These are phyloP conservation scores for Pestalotiopsis sp. DNA, from an alignment of 2,329 filamentous ascomycete species.

Conservation along the genomic window DNA sequence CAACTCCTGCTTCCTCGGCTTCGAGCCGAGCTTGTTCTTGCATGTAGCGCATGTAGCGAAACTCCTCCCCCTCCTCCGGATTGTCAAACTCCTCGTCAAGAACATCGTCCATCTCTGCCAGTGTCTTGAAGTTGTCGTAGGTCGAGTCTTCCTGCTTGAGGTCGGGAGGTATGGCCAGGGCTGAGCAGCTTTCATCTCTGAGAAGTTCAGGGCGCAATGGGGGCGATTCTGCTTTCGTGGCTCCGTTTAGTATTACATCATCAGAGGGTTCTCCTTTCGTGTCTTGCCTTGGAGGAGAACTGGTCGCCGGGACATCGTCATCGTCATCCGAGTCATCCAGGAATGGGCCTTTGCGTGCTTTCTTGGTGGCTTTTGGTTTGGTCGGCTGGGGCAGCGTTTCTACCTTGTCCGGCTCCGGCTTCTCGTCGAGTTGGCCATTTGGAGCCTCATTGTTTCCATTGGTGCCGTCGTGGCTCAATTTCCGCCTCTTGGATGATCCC, in stretches of 20 bases:
- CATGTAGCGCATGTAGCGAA: conserved; percentile 71
- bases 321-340: conserved; percentile 70
- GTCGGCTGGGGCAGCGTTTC: conserved; percentile 16
- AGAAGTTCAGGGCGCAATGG: conserved; percentile 21
- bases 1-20: conserved; percentile 55
- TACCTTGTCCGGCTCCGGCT: conserved; percentile 14
- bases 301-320: conserved; percentile 32
- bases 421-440: not conserved
- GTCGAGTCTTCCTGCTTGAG: conserved; percentile 24
- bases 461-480: conserved; percentile 34
- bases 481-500: conserved; percentile 44
- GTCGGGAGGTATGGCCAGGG: conserved; percentile 19
- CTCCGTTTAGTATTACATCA: conserved; percentile 11
- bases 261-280: conserved; percentile 7
- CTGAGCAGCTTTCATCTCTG: conserved; percentile 29
- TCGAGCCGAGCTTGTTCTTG: conserved; percentile 73
- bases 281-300: conserved; percentile 13
- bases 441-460: conserved; percentile 10
- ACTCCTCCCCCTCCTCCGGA: conserved; percentile 65
- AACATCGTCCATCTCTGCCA: conserved; percentile 59
- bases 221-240: conserved; percentile 12
- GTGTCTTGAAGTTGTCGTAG: conserved; percentile 37
- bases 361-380: conserved; percentile 29
- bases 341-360: conserved; percentile 60
- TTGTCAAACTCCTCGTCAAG: conserved; percentile 51